These are phyloP conservation scores for Noccaea bulbosa DNA, from an alignment of 345 rosid species.

Conservation along the genomic window DNA sequence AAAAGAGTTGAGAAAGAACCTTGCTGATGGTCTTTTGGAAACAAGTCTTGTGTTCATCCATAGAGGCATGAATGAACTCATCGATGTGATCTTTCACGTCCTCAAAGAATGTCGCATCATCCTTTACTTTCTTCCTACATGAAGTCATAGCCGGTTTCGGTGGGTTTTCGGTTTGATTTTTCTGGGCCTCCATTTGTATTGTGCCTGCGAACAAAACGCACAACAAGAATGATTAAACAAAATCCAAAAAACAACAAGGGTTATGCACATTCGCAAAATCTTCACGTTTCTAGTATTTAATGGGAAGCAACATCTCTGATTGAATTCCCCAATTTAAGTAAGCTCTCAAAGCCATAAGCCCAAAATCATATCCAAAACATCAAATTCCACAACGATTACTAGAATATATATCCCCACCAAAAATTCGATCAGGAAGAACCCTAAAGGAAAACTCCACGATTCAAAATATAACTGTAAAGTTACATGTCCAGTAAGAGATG, in stretches of 20 bases:
- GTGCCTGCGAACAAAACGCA: slow-evolving; percentile 6
- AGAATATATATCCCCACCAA: slow-evolving; percentile 8
- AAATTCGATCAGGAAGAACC: slow-evolving; percentile 18
- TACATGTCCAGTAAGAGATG: neutral
- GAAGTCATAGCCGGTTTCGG: slow-evolving; percentile 51
- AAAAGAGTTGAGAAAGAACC: slow-evolving; percentile 48
- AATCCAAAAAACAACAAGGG: slow-evolving; percentile 1
- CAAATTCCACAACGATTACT: neutral
- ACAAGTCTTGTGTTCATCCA: slow-evolving; percentile 88
- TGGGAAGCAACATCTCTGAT: neutral
- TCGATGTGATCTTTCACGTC: slow-evolving; percentile 87
- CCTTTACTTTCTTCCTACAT: slow-evolving; percentile 72
- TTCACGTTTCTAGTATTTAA: too few species aligned
- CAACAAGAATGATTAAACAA: neutral
- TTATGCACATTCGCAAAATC: neutral
- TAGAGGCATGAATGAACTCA: slow-evolving; percentile 79
- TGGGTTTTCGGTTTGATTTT: slow-evolving; percentile 37
- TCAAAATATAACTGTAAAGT: neutral
- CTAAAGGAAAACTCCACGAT: neutral
- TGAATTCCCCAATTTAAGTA: neutral
- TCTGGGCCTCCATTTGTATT: slow-evolving; percentile 47
- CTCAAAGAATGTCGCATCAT: slow-evolving; percentile 72
- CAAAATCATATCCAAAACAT: neutral
- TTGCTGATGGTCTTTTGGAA: slow-evolving; percentile 75
- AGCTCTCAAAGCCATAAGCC: neutral